Evolutionary conservation across 768 basidiomycete genomes (phyloP).

Genomic region (Auricularia sp.): DNA sequence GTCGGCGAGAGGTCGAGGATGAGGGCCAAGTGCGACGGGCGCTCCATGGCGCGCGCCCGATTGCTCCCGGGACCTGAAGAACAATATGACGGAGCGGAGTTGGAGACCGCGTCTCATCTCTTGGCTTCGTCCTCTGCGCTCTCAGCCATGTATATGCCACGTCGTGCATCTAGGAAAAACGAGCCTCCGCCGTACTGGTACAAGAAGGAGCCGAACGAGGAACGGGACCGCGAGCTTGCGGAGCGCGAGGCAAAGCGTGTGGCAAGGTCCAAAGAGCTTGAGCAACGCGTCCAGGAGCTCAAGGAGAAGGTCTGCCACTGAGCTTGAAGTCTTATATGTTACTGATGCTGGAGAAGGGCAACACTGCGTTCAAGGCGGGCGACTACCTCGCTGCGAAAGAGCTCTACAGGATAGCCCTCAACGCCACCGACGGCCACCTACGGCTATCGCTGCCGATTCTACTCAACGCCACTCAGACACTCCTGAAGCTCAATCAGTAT

Average conservation of each 20-base stretch:
- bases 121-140: too few relatives aligned
- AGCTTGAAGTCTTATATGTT: not conserved
- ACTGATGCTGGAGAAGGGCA: slow-evolving; percentile 29
- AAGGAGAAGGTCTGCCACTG: not conserved
- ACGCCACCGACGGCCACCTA: not conserved
- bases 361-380: slow-evolving; percentile 29
- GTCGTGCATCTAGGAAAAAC: too few relatives aligned
- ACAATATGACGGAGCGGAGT: too few relatives aligned
- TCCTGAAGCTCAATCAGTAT: not conserved
- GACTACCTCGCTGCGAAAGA: slow-evolving; percentile 17
- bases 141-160: not conserved
- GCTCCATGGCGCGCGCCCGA: slow-evolving; percentile 28
- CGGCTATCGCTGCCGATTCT: not conserved
- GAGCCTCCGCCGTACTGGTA: not conserved
- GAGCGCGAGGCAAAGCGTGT: not conserved
- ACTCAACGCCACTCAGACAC: not conserved
- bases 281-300: not conserved
- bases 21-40: slow-evolving; percentile 62
- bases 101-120: too few relatives aligned
- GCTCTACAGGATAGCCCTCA: not conserved
- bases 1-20: slow-evolving; percentile 78
- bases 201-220: not conserved
- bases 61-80: not conserved
- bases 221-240: not conserved
- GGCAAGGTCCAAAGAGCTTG: not conserved